Evolutionary conservation across 2,329 filamentous ascomycete genomes (phyloP).

Genomic region (Chrysosporium queenslandicum): DNA sequence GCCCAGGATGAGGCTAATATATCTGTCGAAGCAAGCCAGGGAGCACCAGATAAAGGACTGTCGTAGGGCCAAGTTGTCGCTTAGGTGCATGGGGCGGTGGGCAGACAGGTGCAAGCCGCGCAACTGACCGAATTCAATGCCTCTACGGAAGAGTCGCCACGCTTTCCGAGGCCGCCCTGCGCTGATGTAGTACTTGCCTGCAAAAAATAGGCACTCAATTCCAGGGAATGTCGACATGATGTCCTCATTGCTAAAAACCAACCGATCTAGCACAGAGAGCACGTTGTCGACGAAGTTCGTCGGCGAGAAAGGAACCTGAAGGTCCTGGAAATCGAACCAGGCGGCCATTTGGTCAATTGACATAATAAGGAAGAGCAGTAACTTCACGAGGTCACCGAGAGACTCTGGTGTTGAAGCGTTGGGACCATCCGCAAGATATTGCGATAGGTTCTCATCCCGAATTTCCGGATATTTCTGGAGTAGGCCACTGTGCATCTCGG

Average conservation of each 20-base stretch:
- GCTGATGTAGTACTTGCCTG: slow-evolving; percentile 45
- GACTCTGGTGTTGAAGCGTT: slow-evolving; percentile 19
- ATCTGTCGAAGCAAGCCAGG: slow-evolving; percentile 40
- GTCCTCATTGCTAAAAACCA: slow-evolving; percentile 43
- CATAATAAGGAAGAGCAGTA: slow-evolving; percentile 38
- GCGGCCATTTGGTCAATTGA: slow-evolving; percentile 35
- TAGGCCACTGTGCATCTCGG: slow-evolving; percentile 28
- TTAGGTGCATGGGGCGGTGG: slow-evolving; percentile 22
- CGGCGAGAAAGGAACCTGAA: slow-evolving; percentile 32
- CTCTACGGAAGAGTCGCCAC: slow-evolving; percentile 45
- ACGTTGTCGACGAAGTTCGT: slow-evolving; percentile 40
- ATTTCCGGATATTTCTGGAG: slow-evolving; percentile 29
- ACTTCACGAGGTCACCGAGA: slow-evolving; percentile 34
- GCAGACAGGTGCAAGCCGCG: slow-evolving; percentile 39
- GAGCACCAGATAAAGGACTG: slow-evolving; percentile 33
- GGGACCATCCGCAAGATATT: slow-evolving; percentile 9
- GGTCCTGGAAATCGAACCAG: slow-evolving; percentile 30
- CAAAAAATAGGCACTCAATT: slow-evolving; percentile 44
- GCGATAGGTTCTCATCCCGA: slow-evolving; percentile 16
- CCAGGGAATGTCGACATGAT: slow-evolving; percentile 43
- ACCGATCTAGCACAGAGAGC: slow-evolving; percentile 38
- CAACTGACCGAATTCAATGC: slow-evolving; percentile 44
- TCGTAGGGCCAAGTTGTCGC: slow-evolving; percentile 23
- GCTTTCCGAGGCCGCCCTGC: slow-evolving; percentile 47
- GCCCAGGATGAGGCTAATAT: slow-evolving; percentile 45